phyloP scores from a whole-genome alignment of 306 rosid genomes.

The Lablab purpureus region DNA sequence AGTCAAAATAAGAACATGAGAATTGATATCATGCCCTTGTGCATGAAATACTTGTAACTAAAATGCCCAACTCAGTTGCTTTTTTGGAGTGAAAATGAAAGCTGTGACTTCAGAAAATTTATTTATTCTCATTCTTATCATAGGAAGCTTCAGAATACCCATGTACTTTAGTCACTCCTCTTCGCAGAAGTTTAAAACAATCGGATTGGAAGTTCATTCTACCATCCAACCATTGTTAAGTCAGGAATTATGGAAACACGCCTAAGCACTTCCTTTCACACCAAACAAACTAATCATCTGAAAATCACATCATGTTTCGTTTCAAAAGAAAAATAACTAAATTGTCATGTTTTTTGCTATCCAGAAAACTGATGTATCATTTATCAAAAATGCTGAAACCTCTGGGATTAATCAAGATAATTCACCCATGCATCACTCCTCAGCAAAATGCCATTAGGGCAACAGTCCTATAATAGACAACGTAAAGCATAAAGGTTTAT shows the following conservation, averaged over 20 bases:
- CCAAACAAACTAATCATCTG: constrained; percentile 32
- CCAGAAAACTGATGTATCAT: constrained; percentile 4
- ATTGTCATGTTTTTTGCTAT: background rate
- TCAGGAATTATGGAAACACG: constrained; percentile 3
- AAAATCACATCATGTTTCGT: constrained; percentile 22
- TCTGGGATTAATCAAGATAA: constrained; percentile 20
- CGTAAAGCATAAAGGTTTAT: background rate
- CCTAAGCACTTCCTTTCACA: constrained; percentile 24
- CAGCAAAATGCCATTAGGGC: background rate
- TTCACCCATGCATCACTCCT: background rate
- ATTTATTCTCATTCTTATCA: constrained; percentile 31
- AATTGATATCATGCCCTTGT: constrained; percentile 15
- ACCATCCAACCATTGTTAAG: constrained; percentile 2
- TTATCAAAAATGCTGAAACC: background rate
- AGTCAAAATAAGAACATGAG: constrained; percentile 25
- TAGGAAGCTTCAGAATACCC: constrained; percentile 27
- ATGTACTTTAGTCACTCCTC: constrained; percentile 36
- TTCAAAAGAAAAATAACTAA: constrained; percentile 34
- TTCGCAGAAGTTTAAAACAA: constrained; percentile 20
- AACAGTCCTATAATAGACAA: constrained; percentile 18
- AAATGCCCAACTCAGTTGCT: constrained; percentile 1
- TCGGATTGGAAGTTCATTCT: constrained; percentile 8
- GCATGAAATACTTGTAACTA: constrained; percentile 12
- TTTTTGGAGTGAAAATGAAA: constrained; percentile 35
- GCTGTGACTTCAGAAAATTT: constrained; percentile 1